Conservation (phyloP, 371 early-diverging fungal species). For the Haplosporangium sp. region DNA sequence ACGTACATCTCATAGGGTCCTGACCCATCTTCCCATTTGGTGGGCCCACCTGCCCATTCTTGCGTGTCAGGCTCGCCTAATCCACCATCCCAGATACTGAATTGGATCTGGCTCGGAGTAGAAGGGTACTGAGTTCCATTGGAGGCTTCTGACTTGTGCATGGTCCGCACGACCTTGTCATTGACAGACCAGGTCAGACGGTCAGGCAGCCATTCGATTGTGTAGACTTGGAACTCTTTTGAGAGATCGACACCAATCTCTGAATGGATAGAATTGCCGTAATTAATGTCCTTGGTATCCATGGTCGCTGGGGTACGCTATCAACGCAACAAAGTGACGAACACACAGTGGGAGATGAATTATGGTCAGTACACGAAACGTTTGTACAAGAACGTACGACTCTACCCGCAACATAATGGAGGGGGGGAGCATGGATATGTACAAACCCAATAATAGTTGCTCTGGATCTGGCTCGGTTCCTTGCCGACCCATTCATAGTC, state of each 20-base stretch:
- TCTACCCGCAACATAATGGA: too few species aligned
- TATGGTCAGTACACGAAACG: too few species aligned
- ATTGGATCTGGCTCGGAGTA: conserved; percentile 66
- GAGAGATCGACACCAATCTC: conserved; percentile 23
- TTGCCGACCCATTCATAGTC: conserved; percentile 80
- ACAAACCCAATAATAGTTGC: conserved; percentile 76
- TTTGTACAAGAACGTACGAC: too few species aligned
- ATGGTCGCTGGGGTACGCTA: conserved; percentile 28
- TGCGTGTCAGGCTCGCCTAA: conserved; percentile 62
- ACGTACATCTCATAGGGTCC: conserved; percentile 40
- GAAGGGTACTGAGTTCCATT: conserved; percentile 63
- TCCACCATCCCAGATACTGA: conserved; percentile 80
- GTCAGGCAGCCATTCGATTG: conserved; percentile 71
- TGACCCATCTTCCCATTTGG: conserved; percentile 58
- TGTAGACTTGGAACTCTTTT: conserved; percentile 54
- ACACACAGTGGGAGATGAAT: not conserved
- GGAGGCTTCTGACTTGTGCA: conserved; percentile 55
- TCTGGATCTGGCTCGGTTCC: conserved; percentile 63
- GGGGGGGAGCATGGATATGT: too few species aligned
- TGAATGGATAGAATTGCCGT: conserved; percentile 22
- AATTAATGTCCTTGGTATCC: conserved; percentile 52
- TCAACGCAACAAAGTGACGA: not conserved
- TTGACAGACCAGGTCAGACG: conserved; percentile 65
- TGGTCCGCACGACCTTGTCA: conserved; percentile 58
- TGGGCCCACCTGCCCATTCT: conserved; percentile 75